Conservation (phyloP, 2,329 filamentous ascomycete genomes). For the Curvularia lunata region DNA sequence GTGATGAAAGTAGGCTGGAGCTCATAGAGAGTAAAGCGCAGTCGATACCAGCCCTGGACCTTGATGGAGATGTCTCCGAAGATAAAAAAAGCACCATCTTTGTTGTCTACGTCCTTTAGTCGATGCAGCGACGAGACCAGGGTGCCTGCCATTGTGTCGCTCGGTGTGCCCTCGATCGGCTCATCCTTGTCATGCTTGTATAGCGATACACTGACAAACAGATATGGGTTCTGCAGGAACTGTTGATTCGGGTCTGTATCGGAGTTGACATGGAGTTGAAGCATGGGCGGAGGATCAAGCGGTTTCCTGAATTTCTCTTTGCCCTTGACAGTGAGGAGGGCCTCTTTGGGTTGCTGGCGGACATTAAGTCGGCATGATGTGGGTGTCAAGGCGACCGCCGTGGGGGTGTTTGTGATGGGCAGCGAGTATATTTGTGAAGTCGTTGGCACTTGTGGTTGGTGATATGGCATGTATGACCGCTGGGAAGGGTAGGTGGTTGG, state of each 20-base stretch:
- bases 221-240: slow-evolving; percentile 69
- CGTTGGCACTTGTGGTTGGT: not conserved
- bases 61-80: slow-evolving; percentile 86
- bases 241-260: slow-evolving; percentile 64
- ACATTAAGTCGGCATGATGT: slow-evolving; percentile 42
- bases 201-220: slow-evolving; percentile 66
- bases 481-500: not conserved
- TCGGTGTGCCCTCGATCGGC: slow-evolving; percentile 49
- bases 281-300: slow-evolving; percentile 84
- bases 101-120: slow-evolving; percentile 77
- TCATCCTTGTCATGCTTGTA: slow-evolving; percentile 57
- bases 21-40: slow-evolving; percentile 78
- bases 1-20: slow-evolving; percentile 39
- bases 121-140: slow-evolving; percentile 81
- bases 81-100: slow-evolving; percentile 85
- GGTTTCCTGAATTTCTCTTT: slow-evolving; percentile 88
- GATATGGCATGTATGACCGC: not conserved
- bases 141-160: slow-evolving; percentile 68
- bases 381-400: not conserved
- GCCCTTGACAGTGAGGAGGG: slow-evolving; percentile 67
- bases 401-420: not conserved
- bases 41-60: slow-evolving; percentile 71
- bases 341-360: slow-evolving; percentile 71
- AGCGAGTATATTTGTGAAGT: not conserved
- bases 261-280: slow-evolving; percentile 68